Percentiles rank a stretch among this genome's conserved stretches.
phyloP scores from a whole-genome alignment of 306 rosid species.

The Parietaria judaica region DNA sequence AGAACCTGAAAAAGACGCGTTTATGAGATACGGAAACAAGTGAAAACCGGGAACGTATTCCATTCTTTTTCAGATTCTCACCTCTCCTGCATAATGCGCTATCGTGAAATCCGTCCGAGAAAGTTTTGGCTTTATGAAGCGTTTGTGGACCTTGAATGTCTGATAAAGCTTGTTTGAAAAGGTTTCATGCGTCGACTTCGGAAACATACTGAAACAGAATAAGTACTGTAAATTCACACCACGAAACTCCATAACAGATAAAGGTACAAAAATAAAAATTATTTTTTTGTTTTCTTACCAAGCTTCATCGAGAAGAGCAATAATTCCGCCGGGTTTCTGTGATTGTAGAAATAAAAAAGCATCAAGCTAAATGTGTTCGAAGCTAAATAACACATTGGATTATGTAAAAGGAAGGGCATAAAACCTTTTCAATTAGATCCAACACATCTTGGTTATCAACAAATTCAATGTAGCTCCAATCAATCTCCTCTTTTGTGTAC shows the following conservation, averaged over 20 bases:
- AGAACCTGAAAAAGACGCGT: constrained; percentile 56
- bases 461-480: constrained; percentile 99
- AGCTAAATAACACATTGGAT: constrained; percentile 13
- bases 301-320: constrained; percentile 99
- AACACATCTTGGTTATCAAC: constrained; percentile 96
- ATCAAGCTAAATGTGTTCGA: not conserved
- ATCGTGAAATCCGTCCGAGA: constrained; percentile 90
- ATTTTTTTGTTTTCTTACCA: constrained; percentile 49
- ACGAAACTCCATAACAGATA: constrained; percentile 10
- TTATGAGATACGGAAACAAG: constrained; percentile 20
- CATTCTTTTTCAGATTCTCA: constrained; percentile 17
- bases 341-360: constrained; percentile 11
- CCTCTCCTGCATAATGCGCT: constrained; percentile 99
- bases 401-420: constrained; percentile 13
- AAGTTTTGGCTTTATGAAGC: constrained; percentile 91
- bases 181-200: constrained; percentile 98
- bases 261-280: not conserved
- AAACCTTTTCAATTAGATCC: constrained; percentile 95
- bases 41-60: constrained; percentile 10
- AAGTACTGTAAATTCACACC: constrained; percentile 12
- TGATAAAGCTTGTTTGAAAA: constrained; percentile 98
- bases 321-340: constrained; percentile 98
- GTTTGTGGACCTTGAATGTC: constrained; percentile 83
- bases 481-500: constrained; percentile 86
- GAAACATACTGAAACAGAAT: constrained; percentile 86